These are phyloP conservation scores for Xylaria scruposa DNA, from an alignment of 495 filamentous ascomycete species.

Conservation along the genomic window DNA sequence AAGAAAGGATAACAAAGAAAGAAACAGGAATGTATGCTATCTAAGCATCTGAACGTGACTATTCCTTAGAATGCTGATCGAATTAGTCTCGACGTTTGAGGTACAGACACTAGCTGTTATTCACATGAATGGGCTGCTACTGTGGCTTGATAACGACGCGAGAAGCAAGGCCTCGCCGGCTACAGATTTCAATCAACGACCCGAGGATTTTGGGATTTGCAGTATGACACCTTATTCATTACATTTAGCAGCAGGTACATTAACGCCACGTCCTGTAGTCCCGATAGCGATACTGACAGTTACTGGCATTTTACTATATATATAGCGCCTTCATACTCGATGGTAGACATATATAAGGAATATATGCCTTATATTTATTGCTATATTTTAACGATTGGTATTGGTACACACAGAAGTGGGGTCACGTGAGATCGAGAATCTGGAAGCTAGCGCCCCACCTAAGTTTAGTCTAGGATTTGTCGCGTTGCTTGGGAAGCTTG, in stretches of 20 bases:
- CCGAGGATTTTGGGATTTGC: not conserved
- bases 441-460: constrained; percentile 17
- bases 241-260: not conserved
- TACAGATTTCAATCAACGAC: not conserved
- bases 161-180: too few species aligned
- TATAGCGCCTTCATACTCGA: too few species aligned
- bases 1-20: too few species aligned
- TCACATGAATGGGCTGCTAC: not conserved
- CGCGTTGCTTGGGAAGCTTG: constrained; percentile 25
- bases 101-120: not conserved
- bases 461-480: constrained; percentile 25
- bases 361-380: too few species aligned
- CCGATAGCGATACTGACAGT: too few species aligned
- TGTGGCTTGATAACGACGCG: not conserved
- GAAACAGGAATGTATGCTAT: not conserved
- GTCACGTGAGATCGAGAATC: constrained; percentile 37
- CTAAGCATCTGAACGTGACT: not conserved
- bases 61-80: not conserved
- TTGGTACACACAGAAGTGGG: not conserved
- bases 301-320: too few species aligned
- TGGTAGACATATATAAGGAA: too few species aligned
- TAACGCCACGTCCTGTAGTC: too few species aligned
- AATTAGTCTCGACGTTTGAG: not conserved
- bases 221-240: not conserved
- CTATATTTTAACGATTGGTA: too few species aligned